phyloP scores from a whole-genome alignment of 768 basidiomycete species.

The Tricholomella constricta region DNA sequence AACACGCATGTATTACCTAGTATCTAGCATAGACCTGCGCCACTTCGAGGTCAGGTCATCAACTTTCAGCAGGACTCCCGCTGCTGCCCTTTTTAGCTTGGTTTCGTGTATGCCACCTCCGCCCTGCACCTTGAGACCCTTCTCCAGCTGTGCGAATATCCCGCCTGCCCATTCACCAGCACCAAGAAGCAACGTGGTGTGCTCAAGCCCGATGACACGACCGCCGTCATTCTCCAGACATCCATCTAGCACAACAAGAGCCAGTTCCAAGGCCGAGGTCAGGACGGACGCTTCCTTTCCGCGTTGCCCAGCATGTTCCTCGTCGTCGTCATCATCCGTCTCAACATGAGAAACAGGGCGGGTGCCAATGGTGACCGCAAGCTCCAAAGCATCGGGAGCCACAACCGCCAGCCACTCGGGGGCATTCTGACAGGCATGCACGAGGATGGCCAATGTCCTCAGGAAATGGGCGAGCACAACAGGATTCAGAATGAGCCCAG shows the following conservation, averaged over 20 bases:
- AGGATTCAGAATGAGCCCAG: constrained; percentile 81
- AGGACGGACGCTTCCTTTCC: constrained; percentile 74
- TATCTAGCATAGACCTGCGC: constrained; percentile 63
- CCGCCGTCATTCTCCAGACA: constrained; percentile 79
- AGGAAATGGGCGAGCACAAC: constrained; percentile 77
- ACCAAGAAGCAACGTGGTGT: constrained; percentile 68
- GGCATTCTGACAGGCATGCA: constrained; percentile 82
- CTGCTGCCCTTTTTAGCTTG: constrained; percentile 66
- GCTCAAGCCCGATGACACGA: constrained; percentile 70
- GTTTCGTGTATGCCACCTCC: constrained; percentile 67
- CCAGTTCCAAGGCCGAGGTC: constrained; percentile 74
- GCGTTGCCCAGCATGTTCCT: constrained; percentile 31
- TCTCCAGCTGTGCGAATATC: constrained; percentile 66
- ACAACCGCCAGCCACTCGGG: constrained; percentile 79
- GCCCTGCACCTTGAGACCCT: constrained; percentile 60
- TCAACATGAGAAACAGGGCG: constrained; percentile 53
- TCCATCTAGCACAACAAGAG: constrained; percentile 74
- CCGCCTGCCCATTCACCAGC: constrained; percentile 79
- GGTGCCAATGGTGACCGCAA: constrained; percentile 80
- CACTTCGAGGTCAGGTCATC: constrained; percentile 71
- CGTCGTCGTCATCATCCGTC: constrained; percentile 34
- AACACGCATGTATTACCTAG: constrained; percentile 10
- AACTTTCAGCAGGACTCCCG: constrained; percentile 80
- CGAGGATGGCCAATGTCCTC: constrained; percentile 72
- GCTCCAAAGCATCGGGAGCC: constrained; percentile 79